Evolutionary conservation across 2,329 filamentous ascomycete species (phyloP).

Genomic region (Biscogniauxia mediterranea): DNA sequence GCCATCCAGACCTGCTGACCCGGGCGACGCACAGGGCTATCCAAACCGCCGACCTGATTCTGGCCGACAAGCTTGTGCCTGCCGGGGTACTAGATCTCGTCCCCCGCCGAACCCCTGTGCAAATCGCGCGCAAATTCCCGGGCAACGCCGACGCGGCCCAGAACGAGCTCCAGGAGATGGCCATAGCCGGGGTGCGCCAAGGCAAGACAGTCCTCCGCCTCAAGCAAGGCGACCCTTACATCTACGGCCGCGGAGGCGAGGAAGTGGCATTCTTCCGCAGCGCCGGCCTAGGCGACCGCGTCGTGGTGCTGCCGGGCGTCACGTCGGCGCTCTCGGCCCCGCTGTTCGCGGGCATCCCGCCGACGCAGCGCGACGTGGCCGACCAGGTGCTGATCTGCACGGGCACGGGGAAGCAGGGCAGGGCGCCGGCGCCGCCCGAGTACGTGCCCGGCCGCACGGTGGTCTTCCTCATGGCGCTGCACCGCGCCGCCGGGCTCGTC

Average conservation of each 20-base stretch:
- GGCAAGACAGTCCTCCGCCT: slow-evolving; percentile 83
- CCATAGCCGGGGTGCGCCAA: slow-evolving; percentile 60
- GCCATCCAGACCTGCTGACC: slow-evolving; percentile 88
- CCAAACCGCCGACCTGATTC: slow-evolving; percentile 70
- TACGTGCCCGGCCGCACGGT: slow-evolving; percentile 77
- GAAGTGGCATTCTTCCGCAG: slow-evolving; percentile 81
- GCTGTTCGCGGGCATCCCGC: slow-evolving; percentile 82
- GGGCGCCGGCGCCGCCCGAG: slow-evolving; percentile 74
- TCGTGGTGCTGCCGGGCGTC: slow-evolving; percentile 80
- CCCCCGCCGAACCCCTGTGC: slow-evolving; percentile 81
- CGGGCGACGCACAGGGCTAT: slow-evolving; percentile 77
- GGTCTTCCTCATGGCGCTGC: slow-evolving; percentile 93
- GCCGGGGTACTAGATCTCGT: slow-evolving; percentile 83
- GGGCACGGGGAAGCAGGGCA: slow-evolving; percentile 88
- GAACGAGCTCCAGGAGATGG: slow-evolving; percentile 79
- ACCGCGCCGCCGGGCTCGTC: slow-evolving; percentile 75
- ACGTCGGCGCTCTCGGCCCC: slow-evolving; percentile 86
- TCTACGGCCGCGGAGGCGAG: slow-evolving; percentile 93
- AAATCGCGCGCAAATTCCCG: slow-evolving; percentile 95
- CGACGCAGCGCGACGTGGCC: slow-evolving; percentile 83
- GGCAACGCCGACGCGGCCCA: slow-evolving; percentile 94
- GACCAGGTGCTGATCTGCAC: slow-evolving; percentile 97
- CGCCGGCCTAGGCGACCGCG: slow-evolving; percentile 63
- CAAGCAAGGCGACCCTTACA: slow-evolving; percentile 95
- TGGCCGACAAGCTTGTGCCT: slow-evolving; percentile 84